Percentiles rank a stretch among this genome's conserved stretches.
Evolutionary conservation across 768 basidiomycete species (phyloP).

Genomic region (Suillus placidus): DNA sequence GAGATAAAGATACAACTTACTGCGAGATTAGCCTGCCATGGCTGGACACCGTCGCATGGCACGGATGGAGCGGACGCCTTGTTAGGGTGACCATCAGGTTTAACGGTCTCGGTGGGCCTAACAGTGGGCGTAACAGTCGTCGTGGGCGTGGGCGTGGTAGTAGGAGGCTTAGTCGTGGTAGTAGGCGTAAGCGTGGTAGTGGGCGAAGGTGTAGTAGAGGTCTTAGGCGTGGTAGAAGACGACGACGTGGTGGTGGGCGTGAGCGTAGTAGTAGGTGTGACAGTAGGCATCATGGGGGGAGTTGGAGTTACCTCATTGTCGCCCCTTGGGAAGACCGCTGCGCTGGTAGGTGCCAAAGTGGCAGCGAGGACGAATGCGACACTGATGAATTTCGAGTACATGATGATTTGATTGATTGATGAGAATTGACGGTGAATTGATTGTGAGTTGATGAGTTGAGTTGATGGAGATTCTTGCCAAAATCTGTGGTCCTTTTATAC

Average conservation of each 20-base stretch:
- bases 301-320: not conserved
- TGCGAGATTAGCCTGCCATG: conserved; percentile 28
- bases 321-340: not conserved
- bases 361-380: conserved; percentile 1
- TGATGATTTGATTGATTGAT: not conserved
- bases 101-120: not conserved
- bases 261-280: not conserved
- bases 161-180: not conserved
- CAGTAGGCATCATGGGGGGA: not conserved
- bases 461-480: not conserved
- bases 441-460: not conserved
- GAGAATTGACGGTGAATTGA: not conserved
- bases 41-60: not conserved
- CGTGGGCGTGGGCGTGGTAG: not conserved
- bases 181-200: not conserved
- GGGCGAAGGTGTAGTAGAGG: too few relatives aligned
- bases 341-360: not conserved
- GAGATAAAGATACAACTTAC: conserved; percentile 2
- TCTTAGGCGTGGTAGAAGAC: too few relatives aligned
- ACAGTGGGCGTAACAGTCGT: not conserved
- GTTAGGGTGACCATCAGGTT: not conserved
- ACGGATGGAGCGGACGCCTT: not conserved
- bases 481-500: not conserved
- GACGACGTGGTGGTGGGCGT: not conserved
- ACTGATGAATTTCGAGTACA: conserved; percentile 6